A percentile compares a stretch with the other conserved stretches of the same genome.
Conservation (phyloP, 192 early-diverging fungal species). For the Pilaira anomala region DNA sequence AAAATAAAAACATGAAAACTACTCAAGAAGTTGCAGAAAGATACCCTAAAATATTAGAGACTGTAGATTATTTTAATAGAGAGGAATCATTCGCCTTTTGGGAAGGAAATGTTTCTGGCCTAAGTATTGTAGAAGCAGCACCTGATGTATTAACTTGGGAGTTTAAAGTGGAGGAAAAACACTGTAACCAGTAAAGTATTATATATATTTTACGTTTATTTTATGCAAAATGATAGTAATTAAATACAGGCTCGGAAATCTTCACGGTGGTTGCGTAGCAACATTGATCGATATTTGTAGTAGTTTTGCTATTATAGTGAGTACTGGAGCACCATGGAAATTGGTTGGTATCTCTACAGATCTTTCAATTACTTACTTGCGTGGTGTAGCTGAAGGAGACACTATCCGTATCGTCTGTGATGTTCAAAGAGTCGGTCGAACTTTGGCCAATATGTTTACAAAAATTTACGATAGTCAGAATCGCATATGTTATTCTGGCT, state of each 20-base stretch:
- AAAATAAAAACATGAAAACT: slow-evolving; percentile 8
- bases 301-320: slow-evolving; percentile 18
- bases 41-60: slow-evolving; percentile 20
- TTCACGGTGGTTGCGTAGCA: slow-evolving; percentile 36
- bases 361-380: slow-evolving; percentile 17
- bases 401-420: slow-evolving; percentile 20
- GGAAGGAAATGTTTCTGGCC: slow-evolving; percentile 1
- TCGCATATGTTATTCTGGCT: slow-evolving; percentile 20
- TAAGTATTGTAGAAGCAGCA: slow-evolving; percentile 17
- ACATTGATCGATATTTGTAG: slow-evolving; percentile 35
- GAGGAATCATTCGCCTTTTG: neutral
- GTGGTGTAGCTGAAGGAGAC: slow-evolving; percentile 8
- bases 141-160: slow-evolving; percentile 23
- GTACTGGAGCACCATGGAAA: slow-evolving; percentile 19
- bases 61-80: neutral
- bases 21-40: slow-evolving; percentile 10
- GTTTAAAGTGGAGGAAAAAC: slow-evolving; percentile 21
- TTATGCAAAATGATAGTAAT: neutral
- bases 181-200: slow-evolving; percentile 22
- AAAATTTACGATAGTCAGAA: slow-evolving; percentile 18
- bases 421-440: slow-evolving; percentile 17
- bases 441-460: slow-evolving; percentile 25
- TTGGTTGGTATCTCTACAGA: slow-evolving; percentile 30
- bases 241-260: neutral
- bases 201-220: neutral